phyloP scores from a whole-genome alignment of 257 asterid species.

The Fraxinus anomala region DNA sequence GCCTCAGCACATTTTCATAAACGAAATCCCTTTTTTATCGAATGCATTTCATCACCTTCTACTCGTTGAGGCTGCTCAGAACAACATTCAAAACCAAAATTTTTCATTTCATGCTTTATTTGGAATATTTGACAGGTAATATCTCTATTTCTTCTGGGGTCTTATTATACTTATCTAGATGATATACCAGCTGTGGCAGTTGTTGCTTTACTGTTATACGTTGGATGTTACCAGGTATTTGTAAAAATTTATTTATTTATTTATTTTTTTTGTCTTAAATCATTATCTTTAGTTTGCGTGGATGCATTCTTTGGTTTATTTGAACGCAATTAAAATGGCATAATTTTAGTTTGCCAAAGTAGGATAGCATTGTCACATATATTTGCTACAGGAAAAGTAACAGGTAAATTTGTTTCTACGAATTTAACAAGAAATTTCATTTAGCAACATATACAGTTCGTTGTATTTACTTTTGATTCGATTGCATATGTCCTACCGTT shows the following conservation, averaged over 20 bases:
- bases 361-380: not conserved
- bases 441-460: not conserved
- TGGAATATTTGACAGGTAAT: constrained; percentile 58
- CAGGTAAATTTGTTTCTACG: not conserved
- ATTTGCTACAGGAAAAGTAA: not conserved
- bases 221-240: constrained; percentile 94
- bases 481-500: constrained; percentile 6
- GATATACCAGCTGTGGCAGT: constrained; percentile 77
- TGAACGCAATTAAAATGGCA: not conserved
- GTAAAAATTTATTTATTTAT: not conserved
- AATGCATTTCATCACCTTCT: not conserved
- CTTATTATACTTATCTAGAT: constrained; percentile 76
- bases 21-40: not conserved
- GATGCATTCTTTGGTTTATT: constrained; percentile 10
- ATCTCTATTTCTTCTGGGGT: constrained; percentile 87
- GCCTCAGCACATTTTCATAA: not conserved
- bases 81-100: not conserved
- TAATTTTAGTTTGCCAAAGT: constrained; percentile 13
- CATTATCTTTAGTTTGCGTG: not conserved
- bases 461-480: constrained; percentile 1
- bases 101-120: constrained; percentile 23
- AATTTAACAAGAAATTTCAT: not conserved
- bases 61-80: not conserved
- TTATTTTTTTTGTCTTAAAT: not conserved
- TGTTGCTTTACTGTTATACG: constrained; percentile 78